phyloP scores from a whole-genome alignment of 2,329 filamentous ascomycete genomes.

The Ophiostoma pallidulum region DNA sequence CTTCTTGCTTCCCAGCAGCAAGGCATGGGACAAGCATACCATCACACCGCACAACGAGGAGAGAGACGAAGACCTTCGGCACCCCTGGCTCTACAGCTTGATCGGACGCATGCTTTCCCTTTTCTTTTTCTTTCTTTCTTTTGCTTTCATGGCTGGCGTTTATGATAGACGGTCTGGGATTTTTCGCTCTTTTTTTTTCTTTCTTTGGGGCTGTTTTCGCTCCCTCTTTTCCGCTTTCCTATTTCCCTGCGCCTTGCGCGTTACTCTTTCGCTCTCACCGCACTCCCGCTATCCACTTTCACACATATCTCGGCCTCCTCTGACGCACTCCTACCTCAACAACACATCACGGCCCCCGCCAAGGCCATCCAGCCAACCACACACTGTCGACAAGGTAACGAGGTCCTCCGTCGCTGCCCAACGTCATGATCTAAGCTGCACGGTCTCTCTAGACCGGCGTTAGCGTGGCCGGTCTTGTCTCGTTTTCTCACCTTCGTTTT shows the following conservation, averaged over 20 bases:
- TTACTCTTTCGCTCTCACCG: not conserved
- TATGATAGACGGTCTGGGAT: constrained; percentile 13
- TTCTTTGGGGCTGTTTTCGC: not conserved
- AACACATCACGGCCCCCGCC: not conserved
- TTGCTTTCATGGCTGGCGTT: constrained; percentile 11
- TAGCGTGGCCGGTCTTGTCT: constrained; percentile 1
- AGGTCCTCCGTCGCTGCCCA: constrained; percentile 10
- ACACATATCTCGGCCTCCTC: constrained; percentile 4
- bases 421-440: constrained; percentile 10
- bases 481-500: constrained; percentile 6
- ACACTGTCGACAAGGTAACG: not conserved
- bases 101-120: constrained; percentile 8
- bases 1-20: constrained; percentile 21
- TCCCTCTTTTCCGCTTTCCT: not conserved
- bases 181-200: not conserved
- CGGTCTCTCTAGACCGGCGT: constrained; percentile 3
- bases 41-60: not conserved
- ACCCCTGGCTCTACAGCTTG: not conserved
- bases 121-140: constrained; percentile 4
- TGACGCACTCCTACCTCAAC: not conserved
- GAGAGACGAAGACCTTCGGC: not conserved
- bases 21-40: constrained; percentile 10
- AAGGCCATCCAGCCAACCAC: constrained; percentile 7
- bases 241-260: not conserved
- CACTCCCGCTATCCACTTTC: constrained; percentile 1